Evolutionary conservation across 176 grass and related monocot species (phyloP).

Genomic region (Bonia amplexicaulis): DNA sequence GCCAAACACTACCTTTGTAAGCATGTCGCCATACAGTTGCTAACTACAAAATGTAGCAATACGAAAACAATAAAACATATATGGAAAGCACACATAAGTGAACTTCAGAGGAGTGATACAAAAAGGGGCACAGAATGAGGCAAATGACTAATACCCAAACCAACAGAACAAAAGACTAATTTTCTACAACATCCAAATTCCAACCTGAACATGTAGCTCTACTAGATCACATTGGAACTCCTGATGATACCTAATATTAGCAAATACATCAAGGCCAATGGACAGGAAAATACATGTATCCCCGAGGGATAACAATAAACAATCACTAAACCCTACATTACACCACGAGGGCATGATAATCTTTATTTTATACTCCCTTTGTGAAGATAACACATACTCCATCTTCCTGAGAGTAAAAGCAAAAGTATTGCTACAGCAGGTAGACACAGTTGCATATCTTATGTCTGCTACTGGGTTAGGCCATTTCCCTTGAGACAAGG

Average conservation of each 20-base stretch:
- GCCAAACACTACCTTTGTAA: constrained; percentile 75
- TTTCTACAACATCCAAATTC: constrained; percentile 1
- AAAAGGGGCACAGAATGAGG: not conserved
- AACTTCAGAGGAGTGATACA: not conserved
- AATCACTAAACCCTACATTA: not conserved
- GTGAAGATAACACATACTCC: not conserved
- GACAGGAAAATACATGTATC: not conserved
- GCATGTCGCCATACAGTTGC: constrained; percentile 88
- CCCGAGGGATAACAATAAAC: not conserved
- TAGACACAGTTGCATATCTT: not conserved
- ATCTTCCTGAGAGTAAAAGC: not conserved
- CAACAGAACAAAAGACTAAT: constrained; percentile 7
- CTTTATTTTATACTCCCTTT: not conserved
- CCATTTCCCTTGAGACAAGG: not conserved
- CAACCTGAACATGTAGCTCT: not conserved
- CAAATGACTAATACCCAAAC: constrained; percentile 1
- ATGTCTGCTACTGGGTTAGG: not conserved
- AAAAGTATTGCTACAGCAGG: not conserved
- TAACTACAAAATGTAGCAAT: constrained; percentile 66
- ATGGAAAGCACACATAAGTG: not conserved
- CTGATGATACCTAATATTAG: not conserved
- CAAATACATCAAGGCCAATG: not conserved
- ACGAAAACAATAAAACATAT: constrained; percentile 8
- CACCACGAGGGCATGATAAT: not conserved
- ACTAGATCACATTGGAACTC: not conserved